phyloP scores from a whole-genome alignment of 2,329 filamentous ascomycete species.

The Helotiales sp. region DNA sequence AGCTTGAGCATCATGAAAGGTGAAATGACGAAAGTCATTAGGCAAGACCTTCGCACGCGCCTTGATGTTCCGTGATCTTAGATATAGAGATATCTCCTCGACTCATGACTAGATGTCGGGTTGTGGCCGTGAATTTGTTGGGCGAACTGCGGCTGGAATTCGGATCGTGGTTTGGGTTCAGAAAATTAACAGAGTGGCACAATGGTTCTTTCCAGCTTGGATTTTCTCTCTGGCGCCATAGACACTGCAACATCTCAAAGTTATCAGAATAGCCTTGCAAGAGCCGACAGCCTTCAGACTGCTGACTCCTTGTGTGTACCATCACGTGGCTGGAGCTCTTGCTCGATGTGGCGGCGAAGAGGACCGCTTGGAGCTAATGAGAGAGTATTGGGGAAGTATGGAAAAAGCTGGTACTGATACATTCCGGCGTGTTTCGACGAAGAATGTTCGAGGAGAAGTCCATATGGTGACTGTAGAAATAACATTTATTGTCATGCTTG shows the following conservation, averaged over 20 bases:
- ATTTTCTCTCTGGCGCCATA: conserved; percentile 31
- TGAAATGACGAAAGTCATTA: no score
- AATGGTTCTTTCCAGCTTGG: no score
- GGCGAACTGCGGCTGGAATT: no score
- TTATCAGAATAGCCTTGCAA: conserved; percentile 29
- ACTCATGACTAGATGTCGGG: no score
- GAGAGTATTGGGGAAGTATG: conserved; percentile 38
- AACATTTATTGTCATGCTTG: conserved; percentile 39
- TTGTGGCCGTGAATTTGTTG: no score
- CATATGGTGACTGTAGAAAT: conserved; percentile 36
- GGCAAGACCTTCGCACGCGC: no score
- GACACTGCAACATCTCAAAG: conserved; percentile 21
- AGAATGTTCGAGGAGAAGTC: conserved; percentile 31
- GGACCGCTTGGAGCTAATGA: conserved; percentile 33
- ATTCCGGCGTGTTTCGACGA: conserved; percentile 37
- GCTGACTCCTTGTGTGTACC: conserved; percentile 35
- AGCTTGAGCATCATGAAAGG: no score
- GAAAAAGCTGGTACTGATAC: conserved; percentile 35
- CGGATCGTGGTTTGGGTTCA: no score
- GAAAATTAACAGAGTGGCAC: no score
- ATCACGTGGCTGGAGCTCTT: conserved; percentile 35
- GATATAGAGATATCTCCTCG: no score
- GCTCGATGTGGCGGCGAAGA: conserved; percentile 28
- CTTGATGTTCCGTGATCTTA: no score
- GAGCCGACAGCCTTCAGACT: conserved; percentile 32